Evolutionary conservation across 441 rosid genomes (phyloP).

Genomic region (Francoa sonchifolia): DNA sequence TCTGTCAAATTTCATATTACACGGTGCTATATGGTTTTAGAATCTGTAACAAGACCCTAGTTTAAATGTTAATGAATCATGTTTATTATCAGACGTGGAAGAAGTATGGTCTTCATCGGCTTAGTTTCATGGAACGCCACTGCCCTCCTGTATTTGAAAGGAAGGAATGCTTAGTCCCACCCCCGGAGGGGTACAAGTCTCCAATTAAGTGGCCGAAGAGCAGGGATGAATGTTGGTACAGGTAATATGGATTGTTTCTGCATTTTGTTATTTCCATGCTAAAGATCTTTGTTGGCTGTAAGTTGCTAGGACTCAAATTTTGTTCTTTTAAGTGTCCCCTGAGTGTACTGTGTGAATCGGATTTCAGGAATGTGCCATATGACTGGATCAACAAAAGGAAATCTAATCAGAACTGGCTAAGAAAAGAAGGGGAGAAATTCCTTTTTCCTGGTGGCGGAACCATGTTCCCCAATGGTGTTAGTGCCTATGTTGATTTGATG

Average conservation of each 20-base stretch:
- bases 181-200: constrained; percentile 87
- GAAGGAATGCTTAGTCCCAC: constrained; percentile 82
- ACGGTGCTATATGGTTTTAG: background rate
- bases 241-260: constrained; percentile 29
- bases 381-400: constrained; percentile 93
- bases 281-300: constrained; percentile 2
- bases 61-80: constrained; percentile 4
- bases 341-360: constrained; percentile 12
- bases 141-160: constrained; percentile 84
- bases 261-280: background rate
- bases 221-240: constrained; percentile 86
- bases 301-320: background rate
- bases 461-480: constrained; percentile 88
- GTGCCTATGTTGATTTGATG: constrained; percentile 90
- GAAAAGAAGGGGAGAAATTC: constrained; percentile 85
- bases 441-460: constrained; percentile 96
- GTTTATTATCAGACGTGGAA: constrained; percentile 66
- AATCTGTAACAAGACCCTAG: too few species aligned
- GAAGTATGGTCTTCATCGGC: constrained; percentile 68
- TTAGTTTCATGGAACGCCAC: constrained; percentile 89
- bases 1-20: too few species aligned
- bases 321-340: background rate
- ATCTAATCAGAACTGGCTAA: constrained; percentile 91
- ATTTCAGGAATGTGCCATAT: constrained; percentile 84
- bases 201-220: constrained; percentile 96